Base-by-base conservation (phyloP, 371 early-diverging fungal genomes). In the Mucor saturninus region DNA sequence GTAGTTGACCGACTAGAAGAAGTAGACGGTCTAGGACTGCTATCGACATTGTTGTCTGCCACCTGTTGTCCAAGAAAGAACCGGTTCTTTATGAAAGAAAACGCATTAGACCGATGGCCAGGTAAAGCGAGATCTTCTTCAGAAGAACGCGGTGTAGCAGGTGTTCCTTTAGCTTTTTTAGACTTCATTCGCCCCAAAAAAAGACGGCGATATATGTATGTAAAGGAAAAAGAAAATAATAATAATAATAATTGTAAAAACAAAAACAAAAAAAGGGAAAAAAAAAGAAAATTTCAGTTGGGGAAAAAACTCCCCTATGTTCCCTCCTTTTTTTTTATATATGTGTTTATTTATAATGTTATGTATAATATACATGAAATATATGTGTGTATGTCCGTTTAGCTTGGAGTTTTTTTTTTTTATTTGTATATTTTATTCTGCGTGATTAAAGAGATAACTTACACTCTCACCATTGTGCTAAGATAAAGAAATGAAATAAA, bases 401-500 rank as follows among this genome's bases (percentile, higher is more conserved):
- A 46, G n/a, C 46, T n/a, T 35, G 35, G 35, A 46, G 29, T 21
- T 21, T 21, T 21, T 21, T 21, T 21, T 21, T 21, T 21, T 21
- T 21, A 21, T 21, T 21, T 21, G 21, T 21, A 21, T 21, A 30
- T 40, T 45, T 61, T 71, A 78, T 52, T 78, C 73, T 32, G 75
- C 77, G 64, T 78, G 76, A 56, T 82, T 79, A 74, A 98, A 98
- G 60, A 98, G 77, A 65, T 92, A 95, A 40, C 93, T 93, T 65
- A 98, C 94, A 75, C 91, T 91, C 81, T 98, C 99, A 59, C 98
- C 98, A 71, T 98, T 98, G 81, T 98, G 98, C 81, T 81, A 68
- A 46, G 55, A 9, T 43, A 30, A 52, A 26, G 39, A 61, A 55
- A 53, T 60, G 28, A 50, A 51, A 6, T 35, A 52, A 15, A 40